Evolutionary conservation across 1,139 yeast genomes (phyloP).

Genomic region (Candida sp.): DNA sequence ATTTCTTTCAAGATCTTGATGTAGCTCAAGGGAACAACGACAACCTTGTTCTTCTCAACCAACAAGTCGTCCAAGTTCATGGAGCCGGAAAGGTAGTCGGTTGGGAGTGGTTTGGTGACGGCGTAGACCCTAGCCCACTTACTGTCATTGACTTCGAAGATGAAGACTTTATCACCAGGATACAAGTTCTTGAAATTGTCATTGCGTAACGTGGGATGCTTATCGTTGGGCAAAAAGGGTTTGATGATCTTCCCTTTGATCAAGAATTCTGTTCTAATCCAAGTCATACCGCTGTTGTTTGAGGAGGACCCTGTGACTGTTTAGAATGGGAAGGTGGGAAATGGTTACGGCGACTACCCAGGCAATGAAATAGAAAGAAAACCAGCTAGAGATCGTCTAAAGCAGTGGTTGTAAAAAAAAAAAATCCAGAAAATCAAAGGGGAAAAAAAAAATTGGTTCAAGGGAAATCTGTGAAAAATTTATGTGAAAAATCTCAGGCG

Average conservation of each 20-base stretch:
- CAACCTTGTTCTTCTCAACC: slow-evolving; percentile 51
- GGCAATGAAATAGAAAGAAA: not conserved
- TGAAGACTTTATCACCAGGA: slow-evolving; percentile 82
- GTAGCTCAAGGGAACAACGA: slow-evolving; percentile 64
- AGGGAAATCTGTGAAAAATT: not conserved
- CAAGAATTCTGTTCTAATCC: slow-evolving; percentile 44
- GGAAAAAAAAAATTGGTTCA: not conserved
- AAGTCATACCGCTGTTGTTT: slow-evolving; percentile 17
- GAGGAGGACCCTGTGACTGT: not conserved
- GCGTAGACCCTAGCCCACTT: slow-evolving; percentile 87
- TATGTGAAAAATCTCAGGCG: not conserved
- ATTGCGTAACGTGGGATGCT: slow-evolving; percentile 44
- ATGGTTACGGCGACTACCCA: not conserved
- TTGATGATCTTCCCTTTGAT: slow-evolving; percentile 56
- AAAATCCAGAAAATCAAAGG: not conserved
- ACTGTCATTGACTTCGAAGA: slow-evolving; percentile 68
- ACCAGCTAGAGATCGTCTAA: not conserved
- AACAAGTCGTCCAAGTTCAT: slow-evolving; percentile 68
- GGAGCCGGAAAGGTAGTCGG: slow-evolving; percentile 66
- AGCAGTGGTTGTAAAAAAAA: not conserved
- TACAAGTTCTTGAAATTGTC: slow-evolving; percentile 57
- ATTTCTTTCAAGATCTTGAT: slow-evolving; percentile 41
- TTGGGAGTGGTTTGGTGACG: slow-evolving; percentile 65
- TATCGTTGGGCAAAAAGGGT: slow-evolving; percentile 66
- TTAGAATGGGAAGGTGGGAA: not conserved